These are phyloP conservation scores for Apiospora phragmitis DNA, from an alignment of 2,329 filamentous ascomycete species.

Conservation along the genomic window DNA sequence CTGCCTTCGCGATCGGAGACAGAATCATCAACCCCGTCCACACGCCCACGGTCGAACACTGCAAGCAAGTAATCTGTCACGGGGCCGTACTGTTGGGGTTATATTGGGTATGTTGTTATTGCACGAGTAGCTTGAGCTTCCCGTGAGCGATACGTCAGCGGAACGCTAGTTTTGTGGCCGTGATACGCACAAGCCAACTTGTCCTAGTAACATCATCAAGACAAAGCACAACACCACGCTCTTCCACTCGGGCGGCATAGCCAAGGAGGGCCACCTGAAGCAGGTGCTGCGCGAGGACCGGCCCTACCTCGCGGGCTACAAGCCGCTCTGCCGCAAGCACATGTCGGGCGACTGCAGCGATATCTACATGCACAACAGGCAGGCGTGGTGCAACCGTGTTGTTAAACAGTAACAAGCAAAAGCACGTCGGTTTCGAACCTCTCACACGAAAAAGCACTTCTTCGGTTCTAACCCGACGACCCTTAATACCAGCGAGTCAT, in stretches of 20 bases:
- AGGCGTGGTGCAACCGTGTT: background rate
- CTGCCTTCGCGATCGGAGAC: background rate
- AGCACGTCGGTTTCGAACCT: too few species aligned
- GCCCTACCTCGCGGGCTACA: background rate
- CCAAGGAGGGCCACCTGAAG: background rate
- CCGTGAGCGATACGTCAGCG: too few species aligned
- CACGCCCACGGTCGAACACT: background rate
- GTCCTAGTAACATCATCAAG: too few species aligned
- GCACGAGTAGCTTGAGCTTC: too few species aligned
- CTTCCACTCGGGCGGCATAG: slow-evolving; percentile 4
- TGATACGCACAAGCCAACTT: too few species aligned
- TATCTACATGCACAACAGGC: background rate
- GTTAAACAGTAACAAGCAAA: too few species aligned
- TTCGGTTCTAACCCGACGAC: background rate
- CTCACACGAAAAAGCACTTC: too few species aligned
- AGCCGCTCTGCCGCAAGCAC: background rate
- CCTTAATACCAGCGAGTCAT: background rate
- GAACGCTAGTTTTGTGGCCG: too few species aligned
- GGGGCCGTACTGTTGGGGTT: too few species aligned
- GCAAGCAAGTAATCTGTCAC: too few species aligned
- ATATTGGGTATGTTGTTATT: too few species aligned
- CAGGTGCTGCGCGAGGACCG: background rate
- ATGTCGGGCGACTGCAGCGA: background rate
- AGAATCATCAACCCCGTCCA: background rate
- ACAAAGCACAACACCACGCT: background rate